Percentiles rank a stretch among this genome's conserved stretches.
phyloP scores from a whole-genome alignment of 2,329 filamentous ascomycete genomes.

The Aspergillus bombycis region DNA sequence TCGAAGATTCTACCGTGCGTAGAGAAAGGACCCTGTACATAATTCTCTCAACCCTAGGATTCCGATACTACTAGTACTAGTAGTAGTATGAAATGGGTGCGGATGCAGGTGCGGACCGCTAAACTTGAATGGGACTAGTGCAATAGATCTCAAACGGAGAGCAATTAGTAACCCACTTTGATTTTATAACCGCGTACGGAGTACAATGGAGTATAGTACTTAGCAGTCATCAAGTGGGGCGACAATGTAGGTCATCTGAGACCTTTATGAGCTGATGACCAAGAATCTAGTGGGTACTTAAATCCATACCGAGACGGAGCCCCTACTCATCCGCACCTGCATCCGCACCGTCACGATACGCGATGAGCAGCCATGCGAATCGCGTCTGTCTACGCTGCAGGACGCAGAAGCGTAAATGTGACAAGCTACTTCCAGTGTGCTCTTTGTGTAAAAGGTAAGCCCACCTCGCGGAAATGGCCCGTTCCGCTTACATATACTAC shows the following conservation, averaged over 20 bases:
- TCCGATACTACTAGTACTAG: not conserved
- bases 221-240: too few relatives aligned
- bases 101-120: conserved; percentile 7
- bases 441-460: conserved; percentile 1
- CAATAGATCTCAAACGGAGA: too few relatives aligned
- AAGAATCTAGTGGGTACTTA: too few relatives aligned
- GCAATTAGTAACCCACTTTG: too few relatives aligned
- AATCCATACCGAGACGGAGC: too few relatives aligned
- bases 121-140: not conserved
- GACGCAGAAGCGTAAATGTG: conserved; percentile 6
- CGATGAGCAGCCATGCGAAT: not conserved
- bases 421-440: not conserved
- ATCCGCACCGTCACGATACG: not conserved
- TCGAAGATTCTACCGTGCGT: not conserved
- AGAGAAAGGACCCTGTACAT: not conserved
- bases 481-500: not conserved
- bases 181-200: too few relatives aligned
- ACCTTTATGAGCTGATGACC: too few relatives aligned
- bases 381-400: conserved; percentile 3
- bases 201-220: too few relatives aligned
- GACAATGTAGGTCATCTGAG: too few relatives aligned
- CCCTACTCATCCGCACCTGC: not conserved
- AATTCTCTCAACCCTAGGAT: not conserved
- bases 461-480: not conserved
- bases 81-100: not conserved